Base-by-base conservation (phyloP, 2,329 filamentous ascomycete genomes). In the Diplodia sapinea region DNA sequence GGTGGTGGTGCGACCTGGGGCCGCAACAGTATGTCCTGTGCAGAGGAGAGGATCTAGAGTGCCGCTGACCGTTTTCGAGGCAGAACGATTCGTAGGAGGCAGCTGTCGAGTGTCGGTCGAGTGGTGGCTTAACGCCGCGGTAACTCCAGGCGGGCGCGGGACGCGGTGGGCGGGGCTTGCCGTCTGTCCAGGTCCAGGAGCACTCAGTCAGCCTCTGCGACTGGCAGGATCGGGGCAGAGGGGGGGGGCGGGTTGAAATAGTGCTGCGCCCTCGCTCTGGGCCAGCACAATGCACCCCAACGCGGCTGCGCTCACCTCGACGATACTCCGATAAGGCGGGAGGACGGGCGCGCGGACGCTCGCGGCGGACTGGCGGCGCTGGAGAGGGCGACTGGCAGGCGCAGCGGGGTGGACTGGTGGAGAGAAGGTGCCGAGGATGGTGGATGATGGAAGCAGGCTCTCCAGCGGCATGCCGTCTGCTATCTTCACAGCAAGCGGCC, bases 131-230 rank as follows among this genome's bases (percentile, higher is more conserved):
- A 64, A 68, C 66, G 66, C 66, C 66, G 66, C 52, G 50, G 57
- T 68, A 68, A 63, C 66, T 68, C 66, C 66, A 68, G 66, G 43
- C 26, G 43, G 40, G 40, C 40, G 57, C 57, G 40, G 57, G 57
- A 49, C 40, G 57, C 23, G 31, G 26, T 15, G 40, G 15, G 64
- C 59, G 47, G 59, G 59, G 59, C 59, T 63, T 36, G 59, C 59
- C 43, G 43, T 36, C 59, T 51, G 47, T 51, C 47, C 23, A 51
- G 43, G 29, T 23, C 29, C 15, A 40, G 47, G 50, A 38, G 50
- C 29, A 38, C 26, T 51, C 17, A 8, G 59, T 63, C 59, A 63
- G 59, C 59, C n/a, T 26, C n/a, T 31, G 47, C 59, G 59, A 51
- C 47, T 63, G 29, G 59, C 47, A 63, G 11, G 29, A 36, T 51